These are phyloP conservation scores for Solanum dulcamara DNA, from an alignment of 257 asterid species.

Conservation along the genomic window DNA sequence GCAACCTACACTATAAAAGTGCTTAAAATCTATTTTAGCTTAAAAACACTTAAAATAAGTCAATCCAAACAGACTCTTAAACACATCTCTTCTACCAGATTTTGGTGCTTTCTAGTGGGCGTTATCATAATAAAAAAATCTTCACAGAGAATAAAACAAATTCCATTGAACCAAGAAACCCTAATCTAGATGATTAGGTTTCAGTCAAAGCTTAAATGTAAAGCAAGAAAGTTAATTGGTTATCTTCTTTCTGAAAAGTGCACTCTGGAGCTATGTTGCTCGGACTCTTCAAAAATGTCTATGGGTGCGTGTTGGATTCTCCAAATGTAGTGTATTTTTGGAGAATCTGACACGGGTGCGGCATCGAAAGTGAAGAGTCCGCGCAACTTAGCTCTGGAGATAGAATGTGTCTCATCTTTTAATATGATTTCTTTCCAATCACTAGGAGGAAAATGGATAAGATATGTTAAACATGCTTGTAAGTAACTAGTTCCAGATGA, in stretches of 20 bases:
- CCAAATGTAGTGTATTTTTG: too few species aligned
- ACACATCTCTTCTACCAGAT: background rate
- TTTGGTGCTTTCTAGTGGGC: background rate
- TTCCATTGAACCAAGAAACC: background rate
- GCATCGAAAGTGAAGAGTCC: too few species aligned
- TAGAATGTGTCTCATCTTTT: background rate
- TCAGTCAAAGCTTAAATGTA: background rate
- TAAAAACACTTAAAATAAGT: too few species aligned
- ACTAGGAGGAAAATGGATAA: background rate
- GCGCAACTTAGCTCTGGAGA: too few species aligned
- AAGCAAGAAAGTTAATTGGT: background rate
- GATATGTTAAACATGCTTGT: background rate
- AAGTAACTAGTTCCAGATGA: background rate
- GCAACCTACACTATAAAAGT: too few species aligned
- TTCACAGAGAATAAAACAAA: background rate
- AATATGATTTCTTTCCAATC: background rate
- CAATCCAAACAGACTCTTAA: too few species aligned
- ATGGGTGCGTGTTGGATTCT: too few species aligned
- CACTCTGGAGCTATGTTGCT: background rate
- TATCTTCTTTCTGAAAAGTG: background rate
- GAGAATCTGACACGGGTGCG: too few species aligned
- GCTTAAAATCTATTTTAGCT: too few species aligned
- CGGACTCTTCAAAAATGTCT: too few species aligned
- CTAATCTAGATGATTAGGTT: background rate
- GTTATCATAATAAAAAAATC: background rate